Percentiles rank a stretch among this genome's conserved stretches.
These are phyloP conservation scores for Podaxis mareebaensis DNA, from an alignment of 768 basidiomycete genomes.

Conservation along the genomic window DNA sequence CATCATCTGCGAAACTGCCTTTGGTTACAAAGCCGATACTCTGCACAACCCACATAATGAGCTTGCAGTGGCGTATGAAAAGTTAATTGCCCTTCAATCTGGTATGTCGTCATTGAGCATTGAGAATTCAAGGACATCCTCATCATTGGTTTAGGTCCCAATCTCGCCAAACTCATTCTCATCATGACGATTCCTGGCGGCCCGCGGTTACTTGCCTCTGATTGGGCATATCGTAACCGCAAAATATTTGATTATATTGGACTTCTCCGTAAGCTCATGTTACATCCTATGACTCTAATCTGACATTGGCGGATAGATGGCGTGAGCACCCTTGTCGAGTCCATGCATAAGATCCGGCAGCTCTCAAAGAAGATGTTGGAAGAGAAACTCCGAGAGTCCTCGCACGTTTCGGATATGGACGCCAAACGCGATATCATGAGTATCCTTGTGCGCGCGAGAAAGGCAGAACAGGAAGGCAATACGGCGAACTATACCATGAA, in stretches of 20 bases:
- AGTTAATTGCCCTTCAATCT: constrained; percentile 32
- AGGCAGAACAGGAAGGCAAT: constrained; percentile 27
- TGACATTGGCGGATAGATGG: constrained; percentile 2
- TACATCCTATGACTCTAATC: not conserved
- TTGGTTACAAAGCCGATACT: constrained; percentile 39
- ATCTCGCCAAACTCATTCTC: constrained; percentile 31
- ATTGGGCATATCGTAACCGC: constrained; percentile 31
- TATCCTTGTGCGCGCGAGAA: constrained; percentile 36
- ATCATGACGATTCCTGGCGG: constrained; percentile 32
- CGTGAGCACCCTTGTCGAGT: constrained; percentile 26
- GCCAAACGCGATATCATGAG: constrained; percentile 43
- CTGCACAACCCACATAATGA: constrained; percentile 39
- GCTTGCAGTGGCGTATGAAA: constrained; percentile 38
- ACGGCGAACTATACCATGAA: constrained; percentile 32
- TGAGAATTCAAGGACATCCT: not conserved
- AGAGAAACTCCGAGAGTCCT: constrained; percentile 31
- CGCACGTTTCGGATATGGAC: constrained; percentile 26
- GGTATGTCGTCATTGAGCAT: constrained; percentile 18
- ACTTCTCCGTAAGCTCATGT: constrained; percentile 17
- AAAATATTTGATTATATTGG: constrained; percentile 19
- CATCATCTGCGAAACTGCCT: constrained; percentile 43
- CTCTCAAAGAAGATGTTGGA: constrained; percentile 35
- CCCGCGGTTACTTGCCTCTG: constrained; percentile 23
- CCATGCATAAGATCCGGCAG: constrained; percentile 33
- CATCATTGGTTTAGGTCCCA: constrained; percentile 21